Evolutionary conservation across 2,329 filamentous ascomycete genomes (phyloP).

Genomic region (Phialophora verrucosa): DNA sequence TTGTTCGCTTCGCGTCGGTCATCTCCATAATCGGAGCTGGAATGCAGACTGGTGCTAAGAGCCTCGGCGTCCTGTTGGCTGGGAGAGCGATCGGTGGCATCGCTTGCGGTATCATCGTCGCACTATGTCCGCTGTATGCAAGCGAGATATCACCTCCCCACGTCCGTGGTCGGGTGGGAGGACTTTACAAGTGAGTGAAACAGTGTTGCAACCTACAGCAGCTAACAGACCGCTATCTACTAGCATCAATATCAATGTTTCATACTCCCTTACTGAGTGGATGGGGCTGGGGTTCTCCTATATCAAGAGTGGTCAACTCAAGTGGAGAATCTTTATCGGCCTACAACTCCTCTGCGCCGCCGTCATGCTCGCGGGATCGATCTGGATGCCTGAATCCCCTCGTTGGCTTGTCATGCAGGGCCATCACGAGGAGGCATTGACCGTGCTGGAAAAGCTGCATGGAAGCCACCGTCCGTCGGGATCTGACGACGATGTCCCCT

Average conservation of each 20-base stretch:
- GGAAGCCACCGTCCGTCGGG: background rate
- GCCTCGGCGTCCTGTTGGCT: constrained; percentile 18
- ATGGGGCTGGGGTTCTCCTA: constrained; percentile 19
- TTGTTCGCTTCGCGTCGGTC: constrained; percentile 18
- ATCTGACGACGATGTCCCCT: constrained; percentile 19
- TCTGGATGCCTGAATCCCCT: constrained; percentile 40
- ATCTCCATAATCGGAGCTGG: constrained; percentile 14
- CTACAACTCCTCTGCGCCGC: constrained; percentile 9
- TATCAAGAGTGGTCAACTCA: constrained; percentile 9
- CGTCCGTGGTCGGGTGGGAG: constrained; percentile 20
- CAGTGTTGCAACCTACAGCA: background rate
- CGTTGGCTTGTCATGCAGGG: constrained; percentile 39
- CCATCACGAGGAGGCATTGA: constrained; percentile 34
- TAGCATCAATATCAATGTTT: background rate
- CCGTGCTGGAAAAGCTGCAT: constrained; percentile 21
- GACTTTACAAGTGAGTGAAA: constrained; percentile 10
- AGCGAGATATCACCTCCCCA: constrained; percentile 22
- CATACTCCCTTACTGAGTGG: background rate
- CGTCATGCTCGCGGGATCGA: constrained; percentile 26
- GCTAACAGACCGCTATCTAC: background rate
- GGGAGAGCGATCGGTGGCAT: constrained; percentile 25
- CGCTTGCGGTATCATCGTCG: constrained; percentile 23
- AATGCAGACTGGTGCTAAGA: constrained; percentile 15
- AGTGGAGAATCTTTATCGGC: constrained; percentile 22
- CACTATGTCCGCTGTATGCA: constrained; percentile 20